phyloP scores from a whole-genome alignment of 2,329 filamentous ascomycete species.

The Aspergillus luchuensis region DNA sequence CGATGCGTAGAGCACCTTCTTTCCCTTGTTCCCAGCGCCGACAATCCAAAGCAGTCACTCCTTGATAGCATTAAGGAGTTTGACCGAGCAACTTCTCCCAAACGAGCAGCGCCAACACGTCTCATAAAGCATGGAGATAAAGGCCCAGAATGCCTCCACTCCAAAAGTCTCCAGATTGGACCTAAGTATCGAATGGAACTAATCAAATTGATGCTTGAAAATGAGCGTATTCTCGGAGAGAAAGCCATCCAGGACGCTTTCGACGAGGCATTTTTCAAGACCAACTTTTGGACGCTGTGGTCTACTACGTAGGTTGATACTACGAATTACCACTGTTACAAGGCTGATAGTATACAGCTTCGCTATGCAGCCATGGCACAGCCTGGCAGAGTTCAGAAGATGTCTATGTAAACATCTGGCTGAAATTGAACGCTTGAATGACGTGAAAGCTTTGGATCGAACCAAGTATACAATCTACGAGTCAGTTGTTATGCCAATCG shows the following conservation, averaged over 20 bases:
- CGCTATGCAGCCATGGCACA: slow-evolving; percentile 27
- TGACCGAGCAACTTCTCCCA: neutral
- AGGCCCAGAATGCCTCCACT: slow-evolving; percentile 12
- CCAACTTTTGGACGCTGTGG: slow-evolving; percentile 29
- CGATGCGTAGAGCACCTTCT: slow-evolving; percentile 39
- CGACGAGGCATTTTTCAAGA: slow-evolving; percentile 22
- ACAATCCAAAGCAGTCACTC: slow-evolving; percentile 1
- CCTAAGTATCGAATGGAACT: slow-evolving; percentile 23
- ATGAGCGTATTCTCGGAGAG: slow-evolving; percentile 26
- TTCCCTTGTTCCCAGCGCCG: slow-evolving; percentile 29
- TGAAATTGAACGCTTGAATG: slow-evolving; percentile 25
- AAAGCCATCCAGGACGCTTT: slow-evolving; percentile 35
- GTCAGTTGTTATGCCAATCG: slow-evolving; percentile 28
- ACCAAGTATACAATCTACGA: slow-evolving; percentile 31
- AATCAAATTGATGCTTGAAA: slow-evolving; percentile 21
- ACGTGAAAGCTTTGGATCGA: slow-evolving; percentile 24
- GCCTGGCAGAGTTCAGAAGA: slow-evolving; percentile 26
- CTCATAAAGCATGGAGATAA: neutral
- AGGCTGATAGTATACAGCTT: slow-evolving; percentile 16
- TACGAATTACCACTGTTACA: no score
- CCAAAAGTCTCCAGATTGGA: slow-evolving; percentile 11
- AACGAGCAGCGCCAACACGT: slow-evolving; percentile 5
- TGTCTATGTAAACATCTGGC: slow-evolving; percentile 27
- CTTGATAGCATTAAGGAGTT: slow-evolving; percentile 9
- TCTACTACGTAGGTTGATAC: slow-evolving; percentile 20